Evolutionary conservation across 768 basidiomycete genomes (phyloP), one percentile per base, ranked within the genome.

Genomic region (Suillus tomentosus): DNA sequence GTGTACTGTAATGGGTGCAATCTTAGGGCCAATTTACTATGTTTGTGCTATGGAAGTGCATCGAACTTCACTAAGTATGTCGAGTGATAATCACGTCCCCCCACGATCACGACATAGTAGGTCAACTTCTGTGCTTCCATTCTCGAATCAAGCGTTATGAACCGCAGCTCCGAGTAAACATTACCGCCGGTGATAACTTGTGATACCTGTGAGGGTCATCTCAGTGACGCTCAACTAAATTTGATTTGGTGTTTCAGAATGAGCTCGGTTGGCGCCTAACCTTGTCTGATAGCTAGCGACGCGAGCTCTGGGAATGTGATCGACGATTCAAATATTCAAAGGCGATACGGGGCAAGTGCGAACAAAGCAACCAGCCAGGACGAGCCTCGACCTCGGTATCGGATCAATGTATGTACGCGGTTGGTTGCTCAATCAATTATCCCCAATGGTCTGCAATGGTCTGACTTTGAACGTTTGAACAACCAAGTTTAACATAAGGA

Each of bases 221-320:
- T 24, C 48, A 50, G 48, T 34, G 22, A 65, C 61, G 40, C 31
- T 17, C 31, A 19, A 34, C 53, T 54, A 5, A 27, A 42, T 40
- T 58, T 39, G 24, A 58, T 42, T 19, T 42, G 10, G 17, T 42
- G 27, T 42, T 58, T 58, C 57, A 58, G 39, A 5, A 40, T 57
- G 37, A 57, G 22, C 17, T 57, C 36, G 37, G n/a, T 7, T 55
- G 9, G 10, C 27, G 17, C 42, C 22, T 40, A 22, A 40, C 56
- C 15, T 11, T 27, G 24, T 19, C 14, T 24, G 39, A 27, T 48
- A 22, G 47, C 56, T 22, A 39, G 39, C 56, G 56, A 19, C 40
- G 57, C 40, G 40, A 36, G 53, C 36, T 54, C 34, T 54, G 53
- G 53, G 53, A 58, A 58, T 58, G 22, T 40, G 57, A 42, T 42